These are phyloP conservation scores for Fusarium longipes DNA, from an alignment of 2,329 filamentous ascomycete genomes.

Conservation along the genomic window DNA sequence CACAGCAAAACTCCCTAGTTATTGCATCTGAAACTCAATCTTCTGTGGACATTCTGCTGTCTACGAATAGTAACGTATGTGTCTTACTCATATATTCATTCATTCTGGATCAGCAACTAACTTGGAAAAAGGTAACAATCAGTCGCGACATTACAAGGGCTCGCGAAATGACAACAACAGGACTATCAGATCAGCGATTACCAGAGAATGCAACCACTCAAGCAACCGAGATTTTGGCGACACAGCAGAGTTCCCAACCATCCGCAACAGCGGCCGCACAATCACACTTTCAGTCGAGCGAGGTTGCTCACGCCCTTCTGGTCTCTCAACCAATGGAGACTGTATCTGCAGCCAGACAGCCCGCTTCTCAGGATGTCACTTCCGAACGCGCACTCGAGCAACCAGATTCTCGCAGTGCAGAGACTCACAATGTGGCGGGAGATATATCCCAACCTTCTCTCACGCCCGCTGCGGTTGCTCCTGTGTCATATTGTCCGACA, in stretches of 20 bases:
- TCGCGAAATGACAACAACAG: conserved; percentile 6
- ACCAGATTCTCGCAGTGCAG: conserved; percentile 15
- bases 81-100: background rate
- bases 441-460: conserved; percentile 17
- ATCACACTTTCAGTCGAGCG: background rate
- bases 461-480: background rate
- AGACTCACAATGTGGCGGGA: conserved; percentile 28
- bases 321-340: background rate
- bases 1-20: background rate
- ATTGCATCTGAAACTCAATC: conserved; percentile 2
- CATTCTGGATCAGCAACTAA: conserved; percentile 31
- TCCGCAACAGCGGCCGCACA: background rate
- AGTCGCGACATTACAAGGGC: conserved; percentile 14
- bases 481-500: conserved; percentile 5
- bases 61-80: conserved; percentile 38
- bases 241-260: background rate
- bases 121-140: conserved; percentile 39
- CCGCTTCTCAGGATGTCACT: conserved; percentile 3
- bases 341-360: background rate
- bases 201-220: conserved; percentile 6
- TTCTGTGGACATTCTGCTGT: conserved; percentile 1
- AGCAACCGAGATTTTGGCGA: background rate
- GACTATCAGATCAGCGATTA: conserved; percentile 3
- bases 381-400: background rate
- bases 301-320: background rate